Conservation (phyloP, 176 grass and related monocot genomes). For the Oryza officinalis region DNA sequence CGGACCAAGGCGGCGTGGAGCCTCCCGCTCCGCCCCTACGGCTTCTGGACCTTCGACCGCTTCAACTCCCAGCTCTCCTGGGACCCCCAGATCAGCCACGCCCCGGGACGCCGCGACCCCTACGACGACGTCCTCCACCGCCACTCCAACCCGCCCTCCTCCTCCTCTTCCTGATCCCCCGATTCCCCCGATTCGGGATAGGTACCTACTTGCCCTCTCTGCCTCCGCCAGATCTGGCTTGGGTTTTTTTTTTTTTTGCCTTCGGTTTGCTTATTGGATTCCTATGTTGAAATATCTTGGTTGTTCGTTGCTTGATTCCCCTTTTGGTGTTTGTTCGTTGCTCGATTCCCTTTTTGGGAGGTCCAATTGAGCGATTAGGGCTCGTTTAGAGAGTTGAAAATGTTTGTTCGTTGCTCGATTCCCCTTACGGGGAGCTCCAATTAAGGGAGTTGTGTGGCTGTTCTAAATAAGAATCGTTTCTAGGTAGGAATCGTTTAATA, state of each 20-base stretch:
- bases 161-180: neutral
- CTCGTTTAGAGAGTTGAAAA: neutral
- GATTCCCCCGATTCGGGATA: neutral
- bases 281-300: neutral
- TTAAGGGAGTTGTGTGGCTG: too few species aligned
- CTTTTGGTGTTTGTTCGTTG: neutral
- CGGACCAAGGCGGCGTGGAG: constrained; percentile 83
- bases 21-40: constrained; percentile 87
- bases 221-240: too few species aligned
- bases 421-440: neutral
- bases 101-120: constrained; percentile 81
- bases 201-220: neutral
- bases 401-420: neutral
- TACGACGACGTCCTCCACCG: constrained; percentile 68
- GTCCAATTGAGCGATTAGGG: neutral
- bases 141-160: neutral
- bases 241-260: too few species aligned
- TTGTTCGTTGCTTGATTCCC: neutral
- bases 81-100: constrained; percentile 90
- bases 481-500: neutral
- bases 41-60: constrained; percentile 95
- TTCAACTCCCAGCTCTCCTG: constrained; percentile 84
- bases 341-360: neutral
- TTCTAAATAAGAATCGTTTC: too few species aligned
- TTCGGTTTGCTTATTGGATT: neutral